Evolutionary conservation across 768 basidiomycete species (phyloP), one percentile per base, ranked within the genome.

Genomic region (Leccinum rimulosum): DNA sequence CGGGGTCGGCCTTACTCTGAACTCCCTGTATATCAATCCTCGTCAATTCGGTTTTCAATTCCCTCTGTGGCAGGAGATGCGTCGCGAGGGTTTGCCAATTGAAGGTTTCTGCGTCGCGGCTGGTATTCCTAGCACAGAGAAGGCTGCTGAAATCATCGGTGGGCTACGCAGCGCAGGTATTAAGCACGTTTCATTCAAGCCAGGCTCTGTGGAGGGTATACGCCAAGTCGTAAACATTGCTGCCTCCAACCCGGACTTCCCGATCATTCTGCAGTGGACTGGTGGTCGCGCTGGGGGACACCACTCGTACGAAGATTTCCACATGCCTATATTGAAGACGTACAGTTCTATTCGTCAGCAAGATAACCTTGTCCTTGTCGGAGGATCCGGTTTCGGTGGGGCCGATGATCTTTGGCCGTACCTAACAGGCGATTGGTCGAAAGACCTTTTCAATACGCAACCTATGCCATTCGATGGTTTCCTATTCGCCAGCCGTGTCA

Each of bases 51-150:
- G 84, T 30, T 98, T 98, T 89, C 96, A 99, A 73, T 85, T 93
- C 74, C 97, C 97, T 17, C 80, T 98, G 14, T 99, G 97, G 97
- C 92, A 95, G 73, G 93, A 97, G 76, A 91, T 99, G 90, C 87
- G 93, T 62, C 86, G 86, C 59, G 97, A 98, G 73, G 96, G 96
- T 57, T 77, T 95, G 3, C 97, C 97, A 12, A 81, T 98, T 62
- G 96, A 99, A 78, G 97, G 97, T n/a, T 96, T 99, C 77, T 98
- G 95, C 71, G 93, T 98, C 59, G 97, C 96, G 43, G 97, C 97
- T 50, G 97, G 96, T 69, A 92, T 99, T 65, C 97, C 97, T 9
- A 91, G 84, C 66, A 93, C 93, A 2, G 97, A 98, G 76, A 99
- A 98, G 76, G 95, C 96, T 2, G 88, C 88, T 49, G 96, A 98